These are phyloP conservation scores for Solanum hybrid DNA, from an alignment of 305 asterid species.

Conservation along the genomic window DNA sequence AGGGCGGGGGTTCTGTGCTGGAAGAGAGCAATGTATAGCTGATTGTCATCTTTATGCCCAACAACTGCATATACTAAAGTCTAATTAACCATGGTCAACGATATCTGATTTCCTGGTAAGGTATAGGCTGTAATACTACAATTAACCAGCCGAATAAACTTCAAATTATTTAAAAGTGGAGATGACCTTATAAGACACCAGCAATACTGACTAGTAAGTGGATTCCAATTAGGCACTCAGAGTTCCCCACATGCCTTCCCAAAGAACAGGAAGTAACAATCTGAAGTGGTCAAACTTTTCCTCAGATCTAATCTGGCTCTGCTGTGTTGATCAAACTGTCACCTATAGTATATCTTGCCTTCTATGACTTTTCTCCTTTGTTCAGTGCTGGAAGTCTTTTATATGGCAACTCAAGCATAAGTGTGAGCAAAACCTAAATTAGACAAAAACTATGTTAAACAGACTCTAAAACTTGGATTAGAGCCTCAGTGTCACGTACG, in stretches of 20 bases:
- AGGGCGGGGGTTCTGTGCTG: not conserved
- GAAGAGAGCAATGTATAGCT: not conserved
- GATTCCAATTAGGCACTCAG: not conserved
- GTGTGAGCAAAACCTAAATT: not conserved
- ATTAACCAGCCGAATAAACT: not conserved
- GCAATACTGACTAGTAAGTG: no score
- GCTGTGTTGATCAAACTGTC: not conserved
- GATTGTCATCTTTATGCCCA: not conserved
- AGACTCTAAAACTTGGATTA: not conserved
- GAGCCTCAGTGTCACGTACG: not conserved
- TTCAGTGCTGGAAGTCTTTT: not conserved
- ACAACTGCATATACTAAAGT: not conserved
- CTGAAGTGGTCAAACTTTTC: not conserved
- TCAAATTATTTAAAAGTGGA: not conserved
- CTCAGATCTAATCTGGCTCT: not conserved
- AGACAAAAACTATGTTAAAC: not conserved
- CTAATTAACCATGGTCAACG: not conserved
- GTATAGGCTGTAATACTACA: not conserved
- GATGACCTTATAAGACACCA: not conserved
- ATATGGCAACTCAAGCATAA: not conserved
- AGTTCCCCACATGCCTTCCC: not conserved
- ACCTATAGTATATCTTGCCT: not conserved
- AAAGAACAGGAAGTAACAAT: not conserved
- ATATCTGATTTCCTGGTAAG: not conserved
- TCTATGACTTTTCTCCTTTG: not conserved